phyloP scores from a whole-genome alignment of 345 rosid genomes.

The Arabis alpina region DNA sequence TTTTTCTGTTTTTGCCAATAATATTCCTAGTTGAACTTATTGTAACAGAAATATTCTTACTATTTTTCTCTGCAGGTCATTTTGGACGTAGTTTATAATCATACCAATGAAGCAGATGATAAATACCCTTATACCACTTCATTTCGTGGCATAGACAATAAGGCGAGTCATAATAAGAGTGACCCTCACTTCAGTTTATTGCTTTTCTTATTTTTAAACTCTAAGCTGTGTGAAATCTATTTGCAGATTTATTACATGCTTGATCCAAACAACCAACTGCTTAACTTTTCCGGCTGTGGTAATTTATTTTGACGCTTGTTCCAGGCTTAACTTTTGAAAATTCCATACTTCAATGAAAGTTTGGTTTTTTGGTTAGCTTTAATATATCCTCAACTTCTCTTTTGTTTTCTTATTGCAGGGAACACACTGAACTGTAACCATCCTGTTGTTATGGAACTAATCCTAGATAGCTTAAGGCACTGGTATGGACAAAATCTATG shows the following conservation, averaged over 20 bases:
- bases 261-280: conserved; percentile 66
- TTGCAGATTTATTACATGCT: conserved; percentile 89
- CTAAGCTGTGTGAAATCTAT: conserved; percentile 25
- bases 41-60: conserved; percentile 25
- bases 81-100: conserved; percentile 96
- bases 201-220: not conserved
- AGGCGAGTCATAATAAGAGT: conserved; percentile 50
- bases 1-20: not conserved
- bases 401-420: conserved; percentile 59
- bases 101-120: conserved; percentile 95
- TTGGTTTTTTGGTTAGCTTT: conserved; percentile 12
- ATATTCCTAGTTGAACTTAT: conserved; percentile 5
- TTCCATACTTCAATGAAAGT: conserved; percentile 1
- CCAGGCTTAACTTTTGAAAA: conserved; percentile 19
- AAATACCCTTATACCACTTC: conserved; percentile 80
- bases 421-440: conserved; percentile 91
- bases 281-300: conserved; percentile 94
- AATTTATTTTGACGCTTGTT: conserved; percentile 36
- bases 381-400: conserved; percentile 8
- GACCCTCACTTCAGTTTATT: conserved; percentile 1
- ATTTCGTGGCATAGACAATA: conserved; percentile 95
- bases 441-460: conserved; percentile 89
- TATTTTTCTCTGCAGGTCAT: conserved; percentile 60
- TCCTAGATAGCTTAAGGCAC: conserved; percentile 89
- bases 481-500: conserved; percentile 57